phyloP scores from a whole-genome alignment of 2,329 filamentous ascomycete genomes.

The Cordyceps farinosa region DNA sequence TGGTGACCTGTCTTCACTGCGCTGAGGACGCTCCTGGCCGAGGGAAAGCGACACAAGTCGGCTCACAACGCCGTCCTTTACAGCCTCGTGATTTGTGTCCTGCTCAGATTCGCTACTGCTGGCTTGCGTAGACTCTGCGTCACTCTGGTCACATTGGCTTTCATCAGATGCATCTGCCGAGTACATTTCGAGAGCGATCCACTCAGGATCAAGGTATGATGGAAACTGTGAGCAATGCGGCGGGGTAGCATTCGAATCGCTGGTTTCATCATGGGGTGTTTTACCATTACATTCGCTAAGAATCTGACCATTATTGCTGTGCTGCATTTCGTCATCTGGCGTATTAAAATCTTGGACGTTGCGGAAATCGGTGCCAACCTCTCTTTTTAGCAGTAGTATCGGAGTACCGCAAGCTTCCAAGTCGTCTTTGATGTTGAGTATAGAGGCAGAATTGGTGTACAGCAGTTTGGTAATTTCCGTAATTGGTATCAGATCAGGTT shows the following conservation, averaged over 20 bases:
- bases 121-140: conserved; percentile 22
- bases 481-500: conserved; percentile 52
- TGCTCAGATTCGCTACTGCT: conserved; percentile 50
- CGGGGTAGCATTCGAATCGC: no score
- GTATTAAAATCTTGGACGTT: background rate
- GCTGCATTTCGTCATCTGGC: background rate
- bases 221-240: conserved; percentile 29
- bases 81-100: conserved; percentile 19
- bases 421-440: conserved; percentile 68
- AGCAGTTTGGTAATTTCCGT: conserved; percentile 79
- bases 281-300: background rate
- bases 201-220: conserved; percentile 68
- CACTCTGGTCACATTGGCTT: conserved; percentile 46
- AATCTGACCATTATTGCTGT: background rate
- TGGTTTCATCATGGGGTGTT: no score
- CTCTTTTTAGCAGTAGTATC: conserved; percentile 70
- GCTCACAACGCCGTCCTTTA: background rate
- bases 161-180: background rate
- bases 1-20: background rate
- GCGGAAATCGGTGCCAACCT: conserved; percentile 56
- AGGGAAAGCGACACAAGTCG: background rate
- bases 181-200: conserved; percentile 87
- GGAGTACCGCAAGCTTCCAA: conserved; percentile 46
- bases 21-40: background rate
- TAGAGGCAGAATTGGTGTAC: conserved; percentile 85